These are phyloP conservation scores for Candida dendrica DNA, from an alignment of 805 yeast species.

Conservation along the genomic window DNA sequence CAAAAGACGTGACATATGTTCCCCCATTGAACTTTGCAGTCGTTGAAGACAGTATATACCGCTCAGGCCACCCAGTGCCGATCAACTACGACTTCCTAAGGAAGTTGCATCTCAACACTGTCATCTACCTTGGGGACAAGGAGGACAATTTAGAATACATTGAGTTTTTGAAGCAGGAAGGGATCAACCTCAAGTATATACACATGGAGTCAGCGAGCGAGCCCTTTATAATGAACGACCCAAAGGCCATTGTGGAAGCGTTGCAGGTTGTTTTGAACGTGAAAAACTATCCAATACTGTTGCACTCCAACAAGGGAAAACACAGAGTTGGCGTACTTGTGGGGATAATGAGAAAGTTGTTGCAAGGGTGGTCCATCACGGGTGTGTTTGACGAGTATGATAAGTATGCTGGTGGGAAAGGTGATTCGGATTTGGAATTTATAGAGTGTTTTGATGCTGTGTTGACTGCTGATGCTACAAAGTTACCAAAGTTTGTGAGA, in stretches of 20 bases:
- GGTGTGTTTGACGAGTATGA: slow-evolving; percentile 93
- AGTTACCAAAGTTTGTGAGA: slow-evolving; percentile 60
- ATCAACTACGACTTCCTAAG: slow-evolving; percentile 74
- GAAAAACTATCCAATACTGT: slow-evolving; percentile 76
- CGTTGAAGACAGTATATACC: slow-evolving; percentile 79
- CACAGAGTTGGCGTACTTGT: slow-evolving; percentile 91
- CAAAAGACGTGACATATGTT: slow-evolving; percentile 32
- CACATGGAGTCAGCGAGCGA: slow-evolving; percentile 70
- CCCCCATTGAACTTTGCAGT: slow-evolving; percentile 91
- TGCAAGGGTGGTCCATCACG: slow-evolving; percentile 91
- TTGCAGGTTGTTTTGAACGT: slow-evolving; percentile 49
- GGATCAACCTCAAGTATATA: slow-evolving; percentile 50
- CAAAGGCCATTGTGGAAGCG: slow-evolving; percentile 49
- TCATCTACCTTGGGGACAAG: slow-evolving; percentile 78
- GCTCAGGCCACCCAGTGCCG: slow-evolving; percentile 93
- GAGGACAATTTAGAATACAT: slow-evolving; percentile 57
- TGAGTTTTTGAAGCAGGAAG: slow-evolving; percentile 54
- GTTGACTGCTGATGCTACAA: slow-evolving; percentile 37
- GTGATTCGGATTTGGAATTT: slow-evolving; percentile 84
- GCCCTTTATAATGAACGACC: slow-evolving; percentile 56
- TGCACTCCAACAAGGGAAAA: slow-evolving; percentile 89
- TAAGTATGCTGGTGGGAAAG: slow-evolving; percentile 88
- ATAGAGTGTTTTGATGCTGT: slow-evolving; percentile 76
- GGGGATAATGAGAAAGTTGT: slow-evolving; percentile 78
- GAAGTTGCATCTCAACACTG: slow-evolving; percentile 65